Evolutionary conservation across 2,329 filamentous ascomycete species (phyloP), one percentile per base, ranked within the genome.

Genomic region (Penicillium italicum): DNA sequence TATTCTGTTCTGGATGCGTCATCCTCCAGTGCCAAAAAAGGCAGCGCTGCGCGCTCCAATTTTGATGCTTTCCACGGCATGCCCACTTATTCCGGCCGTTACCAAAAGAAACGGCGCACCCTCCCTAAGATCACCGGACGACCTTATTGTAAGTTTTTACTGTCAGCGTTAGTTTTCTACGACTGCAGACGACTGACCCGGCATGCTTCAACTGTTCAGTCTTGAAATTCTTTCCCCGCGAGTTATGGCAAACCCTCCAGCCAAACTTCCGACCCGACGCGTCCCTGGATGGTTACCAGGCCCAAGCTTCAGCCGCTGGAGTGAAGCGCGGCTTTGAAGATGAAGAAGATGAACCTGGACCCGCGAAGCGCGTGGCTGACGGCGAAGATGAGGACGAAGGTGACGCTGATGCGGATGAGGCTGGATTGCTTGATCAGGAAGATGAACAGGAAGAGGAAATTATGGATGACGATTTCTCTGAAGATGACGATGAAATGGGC

Each of bases 41-140:
- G 75, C 61, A 71, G 71, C 59, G 57, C 72, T 63, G 72, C 76
- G 64, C 69, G 77, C 65, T 74, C 72, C 3, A 77, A 78, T 20
- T 82, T 85, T 64, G 82, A 87, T 67, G 82, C 84, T 2, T 87
- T 87, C 64, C 77, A 80, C 41, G 82, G 82, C 53, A 85, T 85
- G 70, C 81, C 81, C 37, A 84, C 82, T 0, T 87, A 84, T 66
- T 79, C 80, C 16, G 76, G 81, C 51, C 81, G 79, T 64, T 86
- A 85, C 68, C 73, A 79, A 53, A 83, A 81, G 60, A 82, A 82
- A 63, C 78, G 79, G 62, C 74, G 82, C 56, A 78, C 74, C 20
- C 65, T 85, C 10, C 84, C 84, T 0, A 79, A 79, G 58, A 71
- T 86, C 20, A 75, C 77, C 45, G 79, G 77, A 22, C 72, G 81